Conservation (phyloP, 2,329 filamentous ascomycete genomes). For the Periconia macrospinosa region DNA sequence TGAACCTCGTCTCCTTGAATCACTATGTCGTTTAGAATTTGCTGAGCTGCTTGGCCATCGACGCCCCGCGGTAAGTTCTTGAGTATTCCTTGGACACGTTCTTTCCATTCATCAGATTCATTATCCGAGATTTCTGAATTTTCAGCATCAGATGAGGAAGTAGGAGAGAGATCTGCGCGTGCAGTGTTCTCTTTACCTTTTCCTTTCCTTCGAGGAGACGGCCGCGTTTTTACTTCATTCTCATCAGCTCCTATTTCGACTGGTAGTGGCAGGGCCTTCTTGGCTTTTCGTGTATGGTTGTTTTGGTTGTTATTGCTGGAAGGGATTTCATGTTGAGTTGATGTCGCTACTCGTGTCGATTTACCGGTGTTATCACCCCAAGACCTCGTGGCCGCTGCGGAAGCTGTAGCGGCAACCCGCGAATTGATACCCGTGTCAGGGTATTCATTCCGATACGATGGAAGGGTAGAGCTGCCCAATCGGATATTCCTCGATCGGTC, state of each 20-base stretch:
- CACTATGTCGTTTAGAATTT: slow-evolving; percentile 95
- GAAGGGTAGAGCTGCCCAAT: slow-evolving; percentile 19
- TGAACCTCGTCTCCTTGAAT: slow-evolving; percentile 92
- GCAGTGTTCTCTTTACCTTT: slow-evolving; percentile 32
- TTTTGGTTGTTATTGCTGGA: slow-evolving; percentile 10
- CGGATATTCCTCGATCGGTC: slow-evolving; percentile 8
- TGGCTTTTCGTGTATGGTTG: slow-evolving; percentile 20
- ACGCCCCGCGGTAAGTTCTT: slow-evolving; percentile 80
- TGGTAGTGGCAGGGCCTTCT: slow-evolving; percentile 19
- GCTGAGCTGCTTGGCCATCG: slow-evolving; percentile 79
- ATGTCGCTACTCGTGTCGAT: slow-evolving; percentile 4
- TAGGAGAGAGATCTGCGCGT: slow-evolving; percentile 34
- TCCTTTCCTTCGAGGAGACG: slow-evolving; percentile 26
- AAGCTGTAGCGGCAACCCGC: slow-evolving; percentile 22
- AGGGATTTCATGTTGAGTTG: slow-evolving; percentile 3
- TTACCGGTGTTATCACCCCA: slow-evolving; percentile 28
- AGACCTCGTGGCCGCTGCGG: slow-evolving; percentile 36
- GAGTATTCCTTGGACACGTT: slow-evolving; percentile 54
- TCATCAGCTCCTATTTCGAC: slow-evolving; percentile 20
- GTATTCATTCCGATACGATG: slow-evolving; percentile 56
- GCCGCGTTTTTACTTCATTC: slow-evolving; percentile 18
- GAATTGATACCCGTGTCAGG: slow-evolving; percentile 31
- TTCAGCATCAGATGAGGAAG: slow-evolving; percentile 30
- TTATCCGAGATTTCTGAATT: slow-evolving; percentile 23
- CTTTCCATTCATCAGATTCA: slow-evolving; percentile 42